phyloP scores from a whole-genome alignment of 2,329 filamentous ascomycete genomes.

The Rasamsonia emersonii region DNA sequence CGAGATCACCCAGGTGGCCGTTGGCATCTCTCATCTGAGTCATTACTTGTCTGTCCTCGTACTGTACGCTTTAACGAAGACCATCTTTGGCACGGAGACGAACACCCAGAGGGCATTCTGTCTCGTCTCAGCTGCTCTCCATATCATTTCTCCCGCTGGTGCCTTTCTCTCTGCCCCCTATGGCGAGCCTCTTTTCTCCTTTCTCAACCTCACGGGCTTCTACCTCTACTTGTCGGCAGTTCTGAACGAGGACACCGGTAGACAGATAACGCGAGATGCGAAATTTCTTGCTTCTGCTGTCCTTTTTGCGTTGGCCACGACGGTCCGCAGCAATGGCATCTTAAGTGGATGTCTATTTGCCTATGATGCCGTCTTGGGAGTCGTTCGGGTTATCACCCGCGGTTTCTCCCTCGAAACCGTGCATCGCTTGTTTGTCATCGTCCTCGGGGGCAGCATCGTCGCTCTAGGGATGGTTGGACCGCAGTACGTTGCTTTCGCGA shows the following conservation, averaged over 20 bases:
- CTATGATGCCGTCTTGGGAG: constrained; percentile 45
- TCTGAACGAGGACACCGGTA: constrained; percentile 22
- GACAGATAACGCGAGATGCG: constrained; percentile 29
- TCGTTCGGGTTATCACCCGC: constrained; percentile 34
- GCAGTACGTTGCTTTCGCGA: constrained; percentile 64
- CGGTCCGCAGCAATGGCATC: constrained; percentile 77
- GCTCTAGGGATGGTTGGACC: constrained; percentile 61
- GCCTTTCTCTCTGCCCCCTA: constrained; percentile 85
- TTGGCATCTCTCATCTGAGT: constrained; percentile 60
- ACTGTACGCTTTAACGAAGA: constrained; percentile 57
- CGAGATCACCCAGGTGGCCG: constrained; percentile 44
- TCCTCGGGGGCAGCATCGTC: constrained; percentile 59
- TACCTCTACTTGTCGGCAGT: constrained; percentile 53
- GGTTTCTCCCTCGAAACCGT: constrained; percentile 32
- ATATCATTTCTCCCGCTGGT: constrained; percentile 79
- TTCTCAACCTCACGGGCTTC: constrained; percentile 66
- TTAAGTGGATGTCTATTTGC: constrained; percentile 71
- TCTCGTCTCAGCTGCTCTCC: constrained; percentile 62
- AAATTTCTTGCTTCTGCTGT: constrained; percentile 55
- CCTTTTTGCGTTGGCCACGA: constrained; percentile 62
- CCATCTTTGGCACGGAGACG: constrained; percentile 42
- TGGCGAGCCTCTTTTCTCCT: constrained; percentile 68
- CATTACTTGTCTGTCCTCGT: constrained; percentile 69
- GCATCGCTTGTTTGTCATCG: constrained; percentile 49
- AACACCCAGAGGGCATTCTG: constrained; percentile 22